Conservation (phyloP, 2,329 filamentous ascomycete genomes). For the Aspergillus aculeatinus region DNA sequence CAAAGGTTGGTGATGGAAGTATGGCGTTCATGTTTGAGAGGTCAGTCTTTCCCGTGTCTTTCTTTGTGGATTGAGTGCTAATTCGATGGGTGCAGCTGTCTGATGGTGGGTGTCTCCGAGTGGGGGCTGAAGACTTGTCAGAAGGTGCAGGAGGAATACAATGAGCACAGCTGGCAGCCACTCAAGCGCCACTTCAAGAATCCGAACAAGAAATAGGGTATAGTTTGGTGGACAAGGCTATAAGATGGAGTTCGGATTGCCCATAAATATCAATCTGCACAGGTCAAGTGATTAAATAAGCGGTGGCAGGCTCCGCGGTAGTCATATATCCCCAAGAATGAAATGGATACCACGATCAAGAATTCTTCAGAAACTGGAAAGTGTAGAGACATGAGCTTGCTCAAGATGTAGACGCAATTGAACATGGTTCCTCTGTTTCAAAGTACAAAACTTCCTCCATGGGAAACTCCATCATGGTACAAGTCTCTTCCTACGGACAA, state of each 20-base stretch:
- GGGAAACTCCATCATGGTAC: background rate
- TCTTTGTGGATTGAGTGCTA: slow-evolving; percentile 13
- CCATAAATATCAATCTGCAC: too few species aligned
- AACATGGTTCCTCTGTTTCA: too few species aligned
- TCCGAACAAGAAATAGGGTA: slow-evolving; percentile 42
- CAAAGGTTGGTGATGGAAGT: slow-evolving; percentile 59
- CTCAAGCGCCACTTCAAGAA: slow-evolving; percentile 63
- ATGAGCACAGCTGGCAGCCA: slow-evolving; percentile 75
- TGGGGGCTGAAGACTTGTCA: slow-evolving; percentile 69
- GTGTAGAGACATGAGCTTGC: too few species aligned
- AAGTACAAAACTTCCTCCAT: background rate
- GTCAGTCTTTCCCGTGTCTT: slow-evolving; percentile 20
- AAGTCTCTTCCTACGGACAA: background rate
- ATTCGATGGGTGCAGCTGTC: slow-evolving; percentile 49
- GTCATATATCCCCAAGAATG: background rate
- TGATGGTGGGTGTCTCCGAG: slow-evolving; percentile 71
- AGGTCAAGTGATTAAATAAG: too few species aligned
- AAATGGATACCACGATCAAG: background rate
- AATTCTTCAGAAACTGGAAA: too few species aligned
- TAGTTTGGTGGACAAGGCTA: too few species aligned
- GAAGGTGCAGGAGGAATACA: slow-evolving; percentile 73
- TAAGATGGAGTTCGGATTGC: too few species aligned
- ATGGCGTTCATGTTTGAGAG: slow-evolving; percentile 67
- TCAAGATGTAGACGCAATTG: too few species aligned
- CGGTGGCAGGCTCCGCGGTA: too few species aligned